Conservation (phyloP, 2,329 filamentous ascomycete genomes). For the Neobulgaria alba region DNA sequence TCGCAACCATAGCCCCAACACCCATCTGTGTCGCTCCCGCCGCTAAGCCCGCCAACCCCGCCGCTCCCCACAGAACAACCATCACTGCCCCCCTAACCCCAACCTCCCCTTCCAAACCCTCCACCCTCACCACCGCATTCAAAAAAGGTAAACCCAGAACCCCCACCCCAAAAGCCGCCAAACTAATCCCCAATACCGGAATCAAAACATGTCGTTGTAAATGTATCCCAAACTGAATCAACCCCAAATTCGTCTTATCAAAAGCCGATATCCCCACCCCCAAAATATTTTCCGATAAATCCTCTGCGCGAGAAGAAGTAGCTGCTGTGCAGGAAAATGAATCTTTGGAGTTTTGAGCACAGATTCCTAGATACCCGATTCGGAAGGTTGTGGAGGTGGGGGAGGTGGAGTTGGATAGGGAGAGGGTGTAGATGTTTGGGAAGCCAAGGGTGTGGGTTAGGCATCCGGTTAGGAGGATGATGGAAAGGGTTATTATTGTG, state of each 20-base stretch:
- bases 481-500: background rate
- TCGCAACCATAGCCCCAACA: background rate
- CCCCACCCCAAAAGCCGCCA: background rate
- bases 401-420: background rate
- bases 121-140: background rate
- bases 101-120: background rate
- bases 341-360: background rate
- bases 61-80: background rate
- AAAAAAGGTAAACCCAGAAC: background rate
- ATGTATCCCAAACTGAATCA: background rate
- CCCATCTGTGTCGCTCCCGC: background rate
- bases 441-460: background rate
- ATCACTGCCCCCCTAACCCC: background rate
- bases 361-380: background rate
- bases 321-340: background rate
- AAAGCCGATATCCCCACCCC: background rate
- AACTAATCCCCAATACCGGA: background rate
- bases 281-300: background rate
- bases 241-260: background rate
- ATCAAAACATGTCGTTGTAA: background rate
- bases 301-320: background rate
- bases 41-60: background rate
- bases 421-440: background rate
- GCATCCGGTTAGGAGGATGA: background rate
- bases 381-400: background rate